A percentile compares a stretch with the other conserved stretches of the same genome.
These are phyloP conservation scores for Gossypium gossypioides DNA, from an alignment of 441 rosid species.

Conservation along the genomic window DNA sequence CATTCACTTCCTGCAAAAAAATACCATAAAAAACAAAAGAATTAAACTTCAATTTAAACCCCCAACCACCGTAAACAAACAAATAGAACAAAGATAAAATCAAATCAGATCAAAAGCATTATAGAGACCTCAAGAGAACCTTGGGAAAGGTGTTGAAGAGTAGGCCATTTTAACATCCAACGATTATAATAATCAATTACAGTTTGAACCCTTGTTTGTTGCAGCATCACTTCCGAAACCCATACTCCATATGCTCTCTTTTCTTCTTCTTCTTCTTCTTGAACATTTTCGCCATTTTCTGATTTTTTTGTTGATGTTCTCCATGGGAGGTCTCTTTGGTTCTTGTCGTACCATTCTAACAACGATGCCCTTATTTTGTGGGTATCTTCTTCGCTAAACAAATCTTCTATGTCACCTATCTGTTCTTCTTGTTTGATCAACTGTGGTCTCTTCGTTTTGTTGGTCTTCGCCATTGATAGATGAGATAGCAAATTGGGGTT, in stretches of 20 bases:
- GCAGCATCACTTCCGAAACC: conserved; percentile 94
- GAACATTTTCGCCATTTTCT: conserved; percentile 10
- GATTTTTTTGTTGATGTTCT: conserved; percentile 23
- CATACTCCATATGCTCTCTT: conserved; percentile 72
- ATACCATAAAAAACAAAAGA: background rate
- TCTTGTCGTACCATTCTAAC: conserved; percentile 62
- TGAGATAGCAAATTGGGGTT: background rate
- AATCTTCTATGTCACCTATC: conserved; percentile 56
- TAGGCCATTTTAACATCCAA: conserved; percentile 87
- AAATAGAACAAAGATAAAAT: background rate
- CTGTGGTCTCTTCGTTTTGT: background rate
- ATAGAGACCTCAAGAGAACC: conserved; percentile 72
- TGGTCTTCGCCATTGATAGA: background rate
- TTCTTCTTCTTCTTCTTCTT: conserved; percentile 18
- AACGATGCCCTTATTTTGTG: conserved; percentile 38
- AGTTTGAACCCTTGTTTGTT: conserved; percentile 88
- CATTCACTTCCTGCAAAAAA: conserved; percentile 71
- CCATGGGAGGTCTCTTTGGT: conserved; percentile 73
- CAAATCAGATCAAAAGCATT: too few species aligned
- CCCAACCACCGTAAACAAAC: background rate
- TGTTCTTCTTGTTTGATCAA: background rate
- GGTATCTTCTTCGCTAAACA: conserved; percentile 47
- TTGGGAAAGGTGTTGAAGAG: conserved; percentile 53
- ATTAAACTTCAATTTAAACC: background rate
- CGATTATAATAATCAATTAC: conserved; percentile 73